A percentile compares a stretch with the other conserved stretches of the same genome.
These are phyloP conservation scores for Protomyces pachydermus DNA, from an alignment of 1,139 yeast genomes.

Conservation along the genomic window DNA sequence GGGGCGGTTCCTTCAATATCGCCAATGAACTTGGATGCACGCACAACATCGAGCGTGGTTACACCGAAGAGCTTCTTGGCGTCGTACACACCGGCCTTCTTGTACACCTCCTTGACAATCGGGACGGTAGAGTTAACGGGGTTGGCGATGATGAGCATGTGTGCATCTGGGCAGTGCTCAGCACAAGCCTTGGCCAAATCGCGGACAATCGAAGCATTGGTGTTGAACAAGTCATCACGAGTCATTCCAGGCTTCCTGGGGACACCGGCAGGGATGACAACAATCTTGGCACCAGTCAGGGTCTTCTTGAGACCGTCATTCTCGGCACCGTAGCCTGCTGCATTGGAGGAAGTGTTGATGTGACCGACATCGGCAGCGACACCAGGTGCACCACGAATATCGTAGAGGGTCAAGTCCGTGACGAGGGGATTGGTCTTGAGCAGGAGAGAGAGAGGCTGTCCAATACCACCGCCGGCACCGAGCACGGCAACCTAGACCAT, in stretches of 20 bases:
- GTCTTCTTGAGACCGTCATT: conserved; percentile 69
- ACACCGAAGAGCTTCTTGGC: conserved; percentile 93
- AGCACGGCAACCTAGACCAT: conserved; percentile 39
- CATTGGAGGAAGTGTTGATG: conserved; percentile 56
- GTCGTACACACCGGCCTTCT: conserved; percentile 80
- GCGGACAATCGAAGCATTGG: conserved; percentile 92
- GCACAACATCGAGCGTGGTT: conserved; percentile 89
- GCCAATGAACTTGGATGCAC: conserved; percentile 88
- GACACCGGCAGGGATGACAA: conserved; percentile 96
- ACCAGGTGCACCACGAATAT: conserved; percentile 91
- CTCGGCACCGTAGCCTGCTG: conserved; percentile 76
- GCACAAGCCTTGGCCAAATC: conserved; percentile 88
- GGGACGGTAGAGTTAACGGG: conserved; percentile 99
- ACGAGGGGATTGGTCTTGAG: conserved; percentile 83
- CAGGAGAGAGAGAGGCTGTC: conserved; percentile 91
- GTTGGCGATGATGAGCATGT: conserved; percentile 83
- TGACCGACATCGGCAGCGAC: conserved; percentile 75
- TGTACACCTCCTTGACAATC: conserved; percentile 90
- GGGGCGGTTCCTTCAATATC: conserved; percentile 59
- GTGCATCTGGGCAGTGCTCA: conserved; percentile 79
- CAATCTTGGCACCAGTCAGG: conserved; percentile 75
- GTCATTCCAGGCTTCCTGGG: conserved; percentile 62
- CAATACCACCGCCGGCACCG: conserved; percentile 67
- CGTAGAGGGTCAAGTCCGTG: conserved; percentile 79
- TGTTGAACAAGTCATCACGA: conserved; percentile 87